Base-by-base conservation (phyloP, 208 protist genomes). In the Acanthamoeba healyi region DNA sequence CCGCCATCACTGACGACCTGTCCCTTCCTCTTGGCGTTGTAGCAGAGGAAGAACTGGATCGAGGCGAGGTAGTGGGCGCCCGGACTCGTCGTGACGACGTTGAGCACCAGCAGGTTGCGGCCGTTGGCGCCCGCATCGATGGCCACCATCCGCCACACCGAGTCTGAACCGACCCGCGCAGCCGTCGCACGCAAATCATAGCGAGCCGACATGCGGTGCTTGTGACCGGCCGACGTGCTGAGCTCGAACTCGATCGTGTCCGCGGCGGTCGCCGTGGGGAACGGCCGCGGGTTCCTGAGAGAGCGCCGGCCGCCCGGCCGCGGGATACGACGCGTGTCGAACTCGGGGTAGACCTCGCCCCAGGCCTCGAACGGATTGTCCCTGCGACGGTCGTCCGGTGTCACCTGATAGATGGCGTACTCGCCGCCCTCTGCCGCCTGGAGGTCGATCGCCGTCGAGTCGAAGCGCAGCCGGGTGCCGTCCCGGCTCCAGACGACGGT, bases 211-310 rank as follows among this genome's bases (percentile, higher is more conserved):
- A 81, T 81, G 22, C 40, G 34, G 9, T 5, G 65, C 6, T 29
- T 2, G 2, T 17, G 15, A 29, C 65, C 65, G 36, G 17, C 17
- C 15, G 36, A 22, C 65, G 9, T 74, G 65, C n/a, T 17, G 36
- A 81, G 40, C 36, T 46, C 19, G 26, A 81, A 40, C 22, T 81
- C 72, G 40, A 81, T 40, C 34, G 72, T 81, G 40, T 49, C 72
- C 2, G 65, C 26, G n/a, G 40, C 32, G 1, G 7, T n/a, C 15
- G 61, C 32, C 14, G n/a, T n/a, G n/a, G 61, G 61, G 61, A 70
- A 70, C 32, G n/a, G 61, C 6, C 22, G 10, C n/a, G 61, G 61
- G 17, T 61, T 61, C 54, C 54, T 15, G 19, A 26, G 54, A 5
- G 54, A 61, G 19, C 22, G 10, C 19, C 54, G 54, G 12, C 54